phyloP scores from a whole-genome alignment of 768 basidiomycete species.

The Podaxis rugospora region DNA sequence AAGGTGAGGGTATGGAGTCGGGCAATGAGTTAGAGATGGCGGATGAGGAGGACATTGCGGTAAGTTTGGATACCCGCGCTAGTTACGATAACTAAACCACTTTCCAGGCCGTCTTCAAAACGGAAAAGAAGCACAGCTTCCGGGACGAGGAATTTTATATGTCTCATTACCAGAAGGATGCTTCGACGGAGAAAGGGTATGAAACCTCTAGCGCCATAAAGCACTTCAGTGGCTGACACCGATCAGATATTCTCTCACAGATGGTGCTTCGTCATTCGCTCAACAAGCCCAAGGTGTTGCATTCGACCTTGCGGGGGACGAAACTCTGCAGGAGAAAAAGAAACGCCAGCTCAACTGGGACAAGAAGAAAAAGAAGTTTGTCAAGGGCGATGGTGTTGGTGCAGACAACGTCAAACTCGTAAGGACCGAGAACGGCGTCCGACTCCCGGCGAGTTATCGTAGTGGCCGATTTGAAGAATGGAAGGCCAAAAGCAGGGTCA shows the following conservation, averaged over 20 bases:
- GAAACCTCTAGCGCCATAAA: constrained; percentile 17
- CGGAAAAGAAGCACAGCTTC: constrained; percentile 46
- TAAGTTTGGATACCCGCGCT: constrained; percentile 27
- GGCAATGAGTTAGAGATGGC: constrained; percentile 58
- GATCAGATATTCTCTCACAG: constrained; percentile 78
- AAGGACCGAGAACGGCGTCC: constrained; percentile 86
- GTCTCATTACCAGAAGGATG: constrained; percentile 87
- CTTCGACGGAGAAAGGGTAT: constrained; percentile 86
- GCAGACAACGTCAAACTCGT: constrained; percentile 94
- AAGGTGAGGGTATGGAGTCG: constrained; percentile 28
- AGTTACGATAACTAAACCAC: background rate
- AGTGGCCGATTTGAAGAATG: constrained; percentile 96
- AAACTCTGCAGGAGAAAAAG: constrained; percentile 48
- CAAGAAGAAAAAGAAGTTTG: constrained; percentile 92
- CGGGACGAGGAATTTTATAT: constrained; percentile 88
- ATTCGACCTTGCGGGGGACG: constrained; percentile 83
- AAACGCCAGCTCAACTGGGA: constrained; percentile 83
- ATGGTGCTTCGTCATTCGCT: constrained; percentile 83
- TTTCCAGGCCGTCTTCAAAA: constrained; percentile 63
- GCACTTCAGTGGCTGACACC: background rate
- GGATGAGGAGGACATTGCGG: constrained; percentile 72
- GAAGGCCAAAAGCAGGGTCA: constrained; percentile 74
- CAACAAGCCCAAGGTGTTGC: constrained; percentile 76
- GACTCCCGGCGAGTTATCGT: constrained; percentile 87
- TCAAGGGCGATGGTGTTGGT: constrained; percentile 79